Evolutionary conservation across 345 rosid genomes (phyloP).

Genomic region (Carallia brachiata): DNA sequence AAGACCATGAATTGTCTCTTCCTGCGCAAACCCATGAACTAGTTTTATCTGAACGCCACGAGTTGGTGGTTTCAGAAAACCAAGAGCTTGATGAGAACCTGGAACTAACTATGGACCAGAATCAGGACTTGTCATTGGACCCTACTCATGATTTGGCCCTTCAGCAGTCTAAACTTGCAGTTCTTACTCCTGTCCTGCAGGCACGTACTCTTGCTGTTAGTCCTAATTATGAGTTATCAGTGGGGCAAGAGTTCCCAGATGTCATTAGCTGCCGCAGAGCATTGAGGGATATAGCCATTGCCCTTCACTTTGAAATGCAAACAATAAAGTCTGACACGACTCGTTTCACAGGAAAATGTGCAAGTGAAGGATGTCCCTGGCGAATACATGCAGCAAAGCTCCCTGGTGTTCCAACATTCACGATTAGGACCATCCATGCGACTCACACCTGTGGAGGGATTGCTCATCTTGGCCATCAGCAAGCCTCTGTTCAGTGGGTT

Average conservation of each 20-base stretch:
- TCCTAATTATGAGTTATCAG: slow-evolving; percentile 52
- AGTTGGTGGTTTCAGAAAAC: slow-evolving; percentile 11
- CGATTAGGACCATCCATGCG: slow-evolving; percentile 78
- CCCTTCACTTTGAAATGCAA: slow-evolving; percentile 91
- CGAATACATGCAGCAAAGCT: slow-evolving; percentile 95
- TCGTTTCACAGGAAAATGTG: slow-evolving; percentile 94
- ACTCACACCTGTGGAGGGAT: slow-evolving; percentile 82
- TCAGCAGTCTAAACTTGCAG: slow-evolving; percentile 33
- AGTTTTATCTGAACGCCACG: slow-evolving; percentile 12
- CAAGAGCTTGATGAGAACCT: slow-evolving; percentile 16
- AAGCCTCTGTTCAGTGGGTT: slow-evolving; percentile 98
- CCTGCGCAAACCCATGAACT: slow-evolving; percentile 14
- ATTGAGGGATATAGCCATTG: slow-evolving; percentile 86
- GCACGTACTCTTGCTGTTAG: slow-evolving; percentile 44
- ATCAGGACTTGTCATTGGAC: slow-evolving; percentile 50
- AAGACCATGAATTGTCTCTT: slow-evolving; percentile 9
- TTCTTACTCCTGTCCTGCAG: slow-evolving; percentile 49
- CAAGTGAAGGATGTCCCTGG: slow-evolving; percentile 94
- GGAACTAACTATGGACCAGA: slow-evolving; percentile 36
- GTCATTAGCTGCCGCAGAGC: slow-evolving; percentile 93
- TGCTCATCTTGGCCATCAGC: slow-evolving; percentile 91
- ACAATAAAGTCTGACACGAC: slow-evolving; percentile 94
- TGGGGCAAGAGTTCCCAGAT: slow-evolving; percentile 92
- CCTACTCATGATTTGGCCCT: slow-evolving; percentile 30
- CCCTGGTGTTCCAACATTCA: slow-evolving; percentile 95